Evolutionary conservation across 257 asterid genomes (phyloP).

Genomic region (Solanum appendiculatum): DNA sequence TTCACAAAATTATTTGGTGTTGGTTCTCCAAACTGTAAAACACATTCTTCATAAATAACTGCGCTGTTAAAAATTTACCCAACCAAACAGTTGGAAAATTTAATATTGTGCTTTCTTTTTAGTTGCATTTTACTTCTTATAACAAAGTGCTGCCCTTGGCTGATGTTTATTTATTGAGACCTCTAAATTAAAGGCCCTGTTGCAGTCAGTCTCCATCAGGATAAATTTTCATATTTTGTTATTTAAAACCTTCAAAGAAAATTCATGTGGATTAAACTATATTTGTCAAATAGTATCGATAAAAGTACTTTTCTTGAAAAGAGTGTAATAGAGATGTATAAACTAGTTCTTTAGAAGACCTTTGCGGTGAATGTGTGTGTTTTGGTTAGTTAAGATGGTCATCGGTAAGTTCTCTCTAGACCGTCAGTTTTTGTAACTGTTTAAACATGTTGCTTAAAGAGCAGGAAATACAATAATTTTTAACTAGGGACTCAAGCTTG

Average conservation of each 20-base stretch:
- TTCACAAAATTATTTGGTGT: neutral
- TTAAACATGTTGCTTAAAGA: neutral
- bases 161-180: neutral
- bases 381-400: neutral
- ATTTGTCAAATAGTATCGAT: neutral
- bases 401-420: neutral
- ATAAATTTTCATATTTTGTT: neutral
- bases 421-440: neutral
- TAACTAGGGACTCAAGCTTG: neutral
- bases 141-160: neutral
- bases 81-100: neutral
- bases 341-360: neutral
- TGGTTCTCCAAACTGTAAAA: neutral
- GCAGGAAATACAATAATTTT: neutral
- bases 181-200: neutral
- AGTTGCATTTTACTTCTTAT: neutral
- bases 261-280: neutral
- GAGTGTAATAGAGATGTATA: neutral
- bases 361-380: neutral
- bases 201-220: neutral
- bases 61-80: neutral
- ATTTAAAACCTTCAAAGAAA: neutral
- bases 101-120: neutral
- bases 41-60: neutral
- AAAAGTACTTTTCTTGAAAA: neutral